Evolutionary conservation across 2,329 filamentous ascomycete species (phyloP).

Genomic region (Spiromastix sp.): DNA sequence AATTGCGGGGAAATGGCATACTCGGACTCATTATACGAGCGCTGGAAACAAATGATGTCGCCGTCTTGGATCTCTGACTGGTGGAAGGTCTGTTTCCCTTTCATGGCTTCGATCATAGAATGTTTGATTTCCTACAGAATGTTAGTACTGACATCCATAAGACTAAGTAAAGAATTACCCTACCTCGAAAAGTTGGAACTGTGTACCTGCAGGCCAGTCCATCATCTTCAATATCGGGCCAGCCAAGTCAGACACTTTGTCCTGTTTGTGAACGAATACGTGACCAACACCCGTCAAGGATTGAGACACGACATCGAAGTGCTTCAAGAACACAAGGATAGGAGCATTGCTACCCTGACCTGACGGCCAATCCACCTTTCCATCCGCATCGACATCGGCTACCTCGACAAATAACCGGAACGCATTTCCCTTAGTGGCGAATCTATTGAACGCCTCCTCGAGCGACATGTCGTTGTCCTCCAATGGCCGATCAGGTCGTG

Average conservation of each 20-base stretch:
- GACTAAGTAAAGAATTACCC: conserved; percentile 12
- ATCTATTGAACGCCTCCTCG: conserved; percentile 62
- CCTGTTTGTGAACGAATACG: conserved; percentile 46
- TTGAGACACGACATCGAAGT: conserved; percentile 4
- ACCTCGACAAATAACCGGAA: conserved; percentile 84
- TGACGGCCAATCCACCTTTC: conserved; percentile 58
- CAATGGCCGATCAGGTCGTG: conserved; percentile 79
- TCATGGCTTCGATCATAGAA: conserved; percentile 91
- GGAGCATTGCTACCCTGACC: conserved; percentile 33
- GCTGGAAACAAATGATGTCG: conserved; percentile 93
- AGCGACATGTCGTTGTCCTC: conserved; percentile 65
- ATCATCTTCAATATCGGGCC: conserved; percentile 70
- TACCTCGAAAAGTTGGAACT: conserved; percentile 68
- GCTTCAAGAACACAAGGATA: conserved; percentile 35
- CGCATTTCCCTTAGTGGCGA: conserved; percentile 53
- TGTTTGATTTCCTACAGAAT: conserved; percentile 92
- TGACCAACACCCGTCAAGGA: background rate
- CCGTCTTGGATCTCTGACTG: conserved; percentile 93
- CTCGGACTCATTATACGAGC: conserved; percentile 38
- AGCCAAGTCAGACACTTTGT: conserved; percentile 77
- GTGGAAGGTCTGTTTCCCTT: conserved; percentile 78
- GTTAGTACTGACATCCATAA: no score
- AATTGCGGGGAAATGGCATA: conserved; percentile 10
- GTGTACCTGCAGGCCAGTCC: conserved; percentile 70
- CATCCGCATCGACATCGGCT: conserved; percentile 58